These are phyloP conservation scores for Lepraria neglecta DNA, from an alignment of 495 filamentous ascomycete genomes.

Conservation along the genomic window DNA sequence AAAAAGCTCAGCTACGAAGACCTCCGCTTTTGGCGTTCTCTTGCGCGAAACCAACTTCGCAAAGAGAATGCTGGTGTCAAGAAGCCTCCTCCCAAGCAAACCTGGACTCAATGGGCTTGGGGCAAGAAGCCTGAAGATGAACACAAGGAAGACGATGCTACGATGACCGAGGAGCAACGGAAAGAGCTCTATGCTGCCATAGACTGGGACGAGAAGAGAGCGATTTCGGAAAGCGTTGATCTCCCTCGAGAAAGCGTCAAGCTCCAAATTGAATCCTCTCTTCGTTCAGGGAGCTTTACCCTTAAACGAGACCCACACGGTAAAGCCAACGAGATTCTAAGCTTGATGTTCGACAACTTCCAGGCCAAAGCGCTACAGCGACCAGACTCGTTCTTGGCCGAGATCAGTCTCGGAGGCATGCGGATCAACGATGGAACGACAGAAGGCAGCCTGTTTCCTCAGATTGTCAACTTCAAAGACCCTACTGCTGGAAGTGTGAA, in stretches of 20 bases:
- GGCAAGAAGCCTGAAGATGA: slow-evolving; percentile 58
- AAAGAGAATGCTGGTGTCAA: slow-evolving; percentile 87
- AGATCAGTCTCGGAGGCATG: slow-evolving; percentile 85
- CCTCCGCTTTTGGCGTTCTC: slow-evolving; percentile 89
- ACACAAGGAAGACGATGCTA: slow-evolving; percentile 54
- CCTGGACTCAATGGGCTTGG: slow-evolving; percentile 87
- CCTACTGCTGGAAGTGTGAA: slow-evolving; percentile 52
- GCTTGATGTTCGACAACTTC: slow-evolving; percentile 89
- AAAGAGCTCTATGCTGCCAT: slow-evolving; percentile 97
- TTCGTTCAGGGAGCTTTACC: slow-evolving; percentile 90
- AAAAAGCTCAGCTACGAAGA: slow-evolving; percentile 91
- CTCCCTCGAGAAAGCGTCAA: slow-evolving; percentile 85
- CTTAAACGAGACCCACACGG: slow-evolving; percentile 82
- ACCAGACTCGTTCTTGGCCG: slow-evolving; percentile 79
- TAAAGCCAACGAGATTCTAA: slow-evolving; percentile 69
- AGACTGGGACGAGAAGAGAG: slow-evolving; percentile 95
- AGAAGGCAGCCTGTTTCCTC: slow-evolving; percentile 76
- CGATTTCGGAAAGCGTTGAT: slow-evolving; percentile 78
- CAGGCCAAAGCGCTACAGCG: slow-evolving; percentile 79
- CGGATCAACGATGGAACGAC: slow-evolving; percentile 95
- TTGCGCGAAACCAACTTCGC: slow-evolving; percentile 87
- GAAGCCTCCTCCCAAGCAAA: slow-evolving; percentile 57
- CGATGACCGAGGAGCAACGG: slow-evolving; percentile 90
- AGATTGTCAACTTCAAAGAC: slow-evolving; percentile 93
- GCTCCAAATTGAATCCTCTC: slow-evolving; percentile 79